phyloP scores from a whole-genome alignment of 768 basidiomycete species.

The Leccinum disarticulatum region DNA sequence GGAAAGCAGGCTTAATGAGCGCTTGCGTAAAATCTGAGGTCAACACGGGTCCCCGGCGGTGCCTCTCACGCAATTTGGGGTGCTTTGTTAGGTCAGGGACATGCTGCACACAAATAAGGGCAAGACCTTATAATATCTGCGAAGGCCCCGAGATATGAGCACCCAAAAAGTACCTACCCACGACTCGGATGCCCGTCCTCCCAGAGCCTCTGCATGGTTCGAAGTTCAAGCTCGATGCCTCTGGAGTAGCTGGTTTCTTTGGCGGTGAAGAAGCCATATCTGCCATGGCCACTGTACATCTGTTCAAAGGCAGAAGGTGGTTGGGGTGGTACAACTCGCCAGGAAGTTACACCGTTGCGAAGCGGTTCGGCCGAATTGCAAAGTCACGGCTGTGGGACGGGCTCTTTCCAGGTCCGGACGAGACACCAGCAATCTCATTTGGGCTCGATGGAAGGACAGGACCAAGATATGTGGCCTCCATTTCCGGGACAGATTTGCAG shows the following conservation, averaged over 20 bases:
- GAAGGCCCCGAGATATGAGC: neutral
- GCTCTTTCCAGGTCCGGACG: constrained; percentile 31
- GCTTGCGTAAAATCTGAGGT: neutral
- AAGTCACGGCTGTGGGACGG: constrained; percentile 31
- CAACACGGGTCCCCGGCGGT: neutral
- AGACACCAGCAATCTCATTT: constrained; percentile 28
- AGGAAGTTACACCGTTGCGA: constrained; percentile 36
- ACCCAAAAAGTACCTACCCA: neutral
- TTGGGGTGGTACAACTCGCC: constrained; percentile 40
- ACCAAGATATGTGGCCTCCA: constrained; percentile 24
- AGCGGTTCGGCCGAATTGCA: constrained; percentile 32
- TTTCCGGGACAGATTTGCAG: constrained; percentile 31
- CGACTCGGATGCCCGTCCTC: constrained; percentile 21
- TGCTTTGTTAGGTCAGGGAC: neutral
- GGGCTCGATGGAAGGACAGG: constrained; percentile 30
- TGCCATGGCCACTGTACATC: constrained; percentile 37
- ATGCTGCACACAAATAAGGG: neutral
- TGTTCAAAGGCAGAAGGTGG: constrained; percentile 33
- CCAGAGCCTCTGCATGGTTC: constrained; percentile 2
- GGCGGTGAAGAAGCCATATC: constrained; percentile 40
- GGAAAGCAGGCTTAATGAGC: no score
- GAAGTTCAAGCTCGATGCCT: constrained; percentile 26
- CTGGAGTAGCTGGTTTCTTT: constrained; percentile 37
- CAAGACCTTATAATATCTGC: neutral
- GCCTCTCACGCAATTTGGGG: neutral